These are phyloP conservation scores for Solanum aculeatissimum DNA, from an alignment of 305 asterid species.

Conservation along the genomic window DNA sequence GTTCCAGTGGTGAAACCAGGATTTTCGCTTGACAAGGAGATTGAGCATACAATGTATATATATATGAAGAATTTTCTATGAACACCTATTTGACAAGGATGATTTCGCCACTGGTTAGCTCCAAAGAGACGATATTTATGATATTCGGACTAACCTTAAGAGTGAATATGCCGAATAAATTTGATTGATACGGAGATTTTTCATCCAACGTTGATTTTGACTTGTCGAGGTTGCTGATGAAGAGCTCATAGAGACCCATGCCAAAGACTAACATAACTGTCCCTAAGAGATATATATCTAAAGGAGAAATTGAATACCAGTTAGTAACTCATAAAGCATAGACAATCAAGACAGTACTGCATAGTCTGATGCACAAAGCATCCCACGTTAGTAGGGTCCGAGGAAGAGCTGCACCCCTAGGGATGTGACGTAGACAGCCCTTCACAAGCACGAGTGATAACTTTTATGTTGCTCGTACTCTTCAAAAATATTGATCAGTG, in stretches of 20 bases:
- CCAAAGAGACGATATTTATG: background rate
- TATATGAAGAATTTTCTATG: background rate
- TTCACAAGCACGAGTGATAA: background rate
- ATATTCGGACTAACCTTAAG: slow-evolving; percentile 46
- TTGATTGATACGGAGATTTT: slow-evolving; percentile 34
- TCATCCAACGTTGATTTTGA: slow-evolving; percentile 39
- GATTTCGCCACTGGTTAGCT: background rate
- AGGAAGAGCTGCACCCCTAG: background rate
- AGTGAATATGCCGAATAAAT: slow-evolving; percentile 62
- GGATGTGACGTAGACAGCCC: background rate
- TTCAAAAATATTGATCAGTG: background rate
- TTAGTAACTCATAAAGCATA: background rate
- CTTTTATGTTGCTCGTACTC: background rate
- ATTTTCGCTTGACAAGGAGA: background rate
- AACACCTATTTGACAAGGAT: background rate
- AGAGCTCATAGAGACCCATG: slow-evolving; percentile 92
- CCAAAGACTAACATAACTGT: slow-evolving; percentile 96
- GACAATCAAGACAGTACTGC: background rate
- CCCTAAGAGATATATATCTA: slow-evolving; percentile 80
- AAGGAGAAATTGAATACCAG: background rate
- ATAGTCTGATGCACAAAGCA: no score
- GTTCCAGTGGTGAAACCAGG: background rate
- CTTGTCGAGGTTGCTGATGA: slow-evolving; percentile 85
- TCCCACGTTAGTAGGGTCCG: no score
- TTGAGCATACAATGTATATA: background rate